phyloP scores from a whole-genome alignment of 441 rosid species.

The Rhodomyrtus psidioides region DNA sequence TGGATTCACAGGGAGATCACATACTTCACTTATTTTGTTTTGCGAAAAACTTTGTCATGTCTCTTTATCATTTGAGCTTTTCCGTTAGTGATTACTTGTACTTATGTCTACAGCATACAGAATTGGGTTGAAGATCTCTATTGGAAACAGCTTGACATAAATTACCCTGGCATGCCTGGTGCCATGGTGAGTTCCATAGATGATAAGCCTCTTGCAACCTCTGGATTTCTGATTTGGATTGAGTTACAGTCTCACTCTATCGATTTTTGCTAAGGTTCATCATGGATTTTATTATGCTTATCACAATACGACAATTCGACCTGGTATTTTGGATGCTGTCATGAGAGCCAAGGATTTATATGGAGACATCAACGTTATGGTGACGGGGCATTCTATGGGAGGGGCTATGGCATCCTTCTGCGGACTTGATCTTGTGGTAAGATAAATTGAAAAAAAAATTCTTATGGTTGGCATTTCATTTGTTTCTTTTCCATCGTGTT shows the following conservation, averaged over 20 bases:
- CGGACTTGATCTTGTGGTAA: conserved; percentile 78
- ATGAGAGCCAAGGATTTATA: conserved; percentile 41
- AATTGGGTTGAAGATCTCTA: conserved; percentile 87
- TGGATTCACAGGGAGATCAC: neutral
- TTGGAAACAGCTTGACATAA: conserved; percentile 92
- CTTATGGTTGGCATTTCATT: neutral
- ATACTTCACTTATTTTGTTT: neutral
- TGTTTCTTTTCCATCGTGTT: neutral
- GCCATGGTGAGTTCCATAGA: conserved; percentile 54
- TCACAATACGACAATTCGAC: conserved; percentile 78
- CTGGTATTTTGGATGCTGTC: conserved; percentile 57
- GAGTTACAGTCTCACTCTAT: neutral
- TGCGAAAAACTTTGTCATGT: neutral
- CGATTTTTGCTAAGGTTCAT: conserved; percentile 49
- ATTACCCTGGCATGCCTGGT: conserved; percentile 88
- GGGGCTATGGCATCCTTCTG: conserved; percentile 96
- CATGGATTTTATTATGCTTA: conserved; percentile 87
- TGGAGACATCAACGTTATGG: conserved; percentile 58
- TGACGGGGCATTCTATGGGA: conserved; percentile 98
- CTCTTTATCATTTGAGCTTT: neutral
- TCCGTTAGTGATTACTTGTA: neutral
- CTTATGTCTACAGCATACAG: conserved; percentile 50
- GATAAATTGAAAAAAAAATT: neutral
- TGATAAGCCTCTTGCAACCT: neutral
- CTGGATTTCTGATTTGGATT: neutral